Evolutionary conservation across 2,329 filamentous ascomycete genomes (phyloP), one percentile per base, ranked within the genome.

Genomic region (Claviceps quebecensis): DNA sequence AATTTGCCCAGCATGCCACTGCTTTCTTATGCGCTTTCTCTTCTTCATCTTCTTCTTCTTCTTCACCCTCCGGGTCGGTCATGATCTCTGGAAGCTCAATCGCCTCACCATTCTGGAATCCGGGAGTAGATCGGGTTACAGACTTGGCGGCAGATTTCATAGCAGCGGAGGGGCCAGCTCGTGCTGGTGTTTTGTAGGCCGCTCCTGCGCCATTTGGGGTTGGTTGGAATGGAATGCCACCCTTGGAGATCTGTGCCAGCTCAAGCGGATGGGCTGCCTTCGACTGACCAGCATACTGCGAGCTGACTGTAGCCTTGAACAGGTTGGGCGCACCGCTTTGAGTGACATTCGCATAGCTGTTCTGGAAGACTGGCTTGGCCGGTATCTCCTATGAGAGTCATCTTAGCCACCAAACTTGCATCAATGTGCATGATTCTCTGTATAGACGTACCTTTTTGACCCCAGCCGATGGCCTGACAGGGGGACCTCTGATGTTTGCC

Each of bases 81-180:
- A 89, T 82, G 59, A 98, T 97, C 59, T 98, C 93, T 0, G 93
- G 91, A 3, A 98, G 79, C 58, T 93, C 85, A 60, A 98, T 96
- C 49, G 78, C 80, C 53, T 98, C 93, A 54, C 90, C 88, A 59
- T 88, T 91, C 55, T 84, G 86, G 69, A 94, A 95, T 49, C 87
- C 81, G 1, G 89, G 89, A 1, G 89, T 95, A 34, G 86, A 84
- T 57, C 80, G 77, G 17, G 77, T 68, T 2, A 68, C 72, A n/a
- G 76, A 74, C 60, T 85, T 86, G 53, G 73, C 73, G 2, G 71
- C 72, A 1, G 81, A 79, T 60, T 83, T 83, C 45, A 67, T 66
- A 40, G 63, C 65, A 14, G 56, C 58, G 17, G 61, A 55, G 45
- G 65, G 65, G 26, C 68, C 72, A 23, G 77, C 73, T 17, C 82